These are phyloP conservation scores for Hymenoscyphus occultus DNA, from an alignment of 2,329 filamentous ascomycete species.

Conservation along the genomic window DNA sequence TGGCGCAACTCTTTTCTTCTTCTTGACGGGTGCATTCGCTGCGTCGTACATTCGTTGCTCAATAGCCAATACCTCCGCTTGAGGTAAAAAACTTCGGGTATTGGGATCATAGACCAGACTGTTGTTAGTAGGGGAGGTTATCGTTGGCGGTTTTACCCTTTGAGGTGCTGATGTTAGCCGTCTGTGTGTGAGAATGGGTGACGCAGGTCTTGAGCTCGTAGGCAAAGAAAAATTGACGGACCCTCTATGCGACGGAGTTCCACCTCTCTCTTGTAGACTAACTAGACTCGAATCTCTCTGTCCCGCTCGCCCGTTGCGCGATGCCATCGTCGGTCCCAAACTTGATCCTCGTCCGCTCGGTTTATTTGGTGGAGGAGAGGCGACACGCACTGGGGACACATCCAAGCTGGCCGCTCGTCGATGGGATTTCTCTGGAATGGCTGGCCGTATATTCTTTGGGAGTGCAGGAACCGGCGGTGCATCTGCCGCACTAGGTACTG, in stretches of 20 bases:
- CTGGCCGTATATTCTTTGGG: conserved; percentile 48
- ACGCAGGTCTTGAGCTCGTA: conserved; percentile 38
- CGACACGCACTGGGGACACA: conserved; percentile 33
- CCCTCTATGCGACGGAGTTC: conserved; percentile 42
- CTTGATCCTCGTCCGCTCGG: conserved; percentile 34
- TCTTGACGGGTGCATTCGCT: conserved; percentile 41
- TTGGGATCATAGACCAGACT: conserved; percentile 63
- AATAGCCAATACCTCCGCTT: conserved; percentile 42
- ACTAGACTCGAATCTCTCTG: conserved; percentile 30
- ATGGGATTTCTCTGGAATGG: conserved; percentile 28
- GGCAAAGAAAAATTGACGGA: conserved; percentile 55
- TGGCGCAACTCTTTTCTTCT: conserved; percentile 37
- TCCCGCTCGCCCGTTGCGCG: conserved; percentile 24
- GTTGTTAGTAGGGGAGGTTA: conserved; percentile 38
- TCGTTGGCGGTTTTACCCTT: conserved; percentile 31
- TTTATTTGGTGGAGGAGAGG: conserved; percentile 33
- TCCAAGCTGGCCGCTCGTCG: conserved; percentile 40
- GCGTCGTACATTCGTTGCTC: conserved; percentile 44
- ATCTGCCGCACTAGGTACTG: conserved; percentile 41
- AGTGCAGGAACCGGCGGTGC: conserved; percentile 75
- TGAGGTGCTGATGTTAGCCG: conserved; percentile 35
- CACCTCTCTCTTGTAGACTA: conserved; percentile 42
- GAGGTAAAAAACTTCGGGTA: conserved; percentile 59
- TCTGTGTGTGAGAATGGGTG: conserved; percentile 28
- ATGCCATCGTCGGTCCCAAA: conserved; percentile 26